phyloP scores from a whole-genome alignment of 2,329 filamentous ascomycete species.

The Albifimbria verrucaria region DNA sequence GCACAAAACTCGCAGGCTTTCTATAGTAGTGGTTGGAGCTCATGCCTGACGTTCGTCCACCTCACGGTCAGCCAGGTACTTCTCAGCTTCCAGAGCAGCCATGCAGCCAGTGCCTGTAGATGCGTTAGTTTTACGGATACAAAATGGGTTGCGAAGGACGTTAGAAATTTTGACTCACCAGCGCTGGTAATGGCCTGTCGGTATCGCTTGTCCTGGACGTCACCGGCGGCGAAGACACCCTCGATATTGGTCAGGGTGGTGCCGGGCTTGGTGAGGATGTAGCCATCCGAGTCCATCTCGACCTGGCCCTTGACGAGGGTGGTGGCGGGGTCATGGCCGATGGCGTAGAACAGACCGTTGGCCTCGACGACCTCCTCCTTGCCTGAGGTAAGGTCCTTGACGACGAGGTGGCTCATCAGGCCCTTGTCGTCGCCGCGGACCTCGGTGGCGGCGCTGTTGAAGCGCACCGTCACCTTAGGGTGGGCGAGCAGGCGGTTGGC shows the following conservation, averaged over 20 bases:
- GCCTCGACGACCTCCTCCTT: constrained; percentile 80
- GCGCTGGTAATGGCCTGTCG: constrained; percentile 97
- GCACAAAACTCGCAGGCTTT: neutral
- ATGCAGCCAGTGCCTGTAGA: constrained; percentile 81
- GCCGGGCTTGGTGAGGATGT: constrained; percentile 84
- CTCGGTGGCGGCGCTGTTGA: constrained; percentile 78
- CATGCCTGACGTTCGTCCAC: constrained; percentile 19
- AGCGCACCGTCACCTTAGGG: constrained; percentile 87
- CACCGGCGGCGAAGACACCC: constrained; percentile 93
- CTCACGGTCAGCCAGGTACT: constrained; percentile 79
- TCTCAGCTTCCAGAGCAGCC: constrained; percentile 93
- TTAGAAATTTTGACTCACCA: constrained; percentile 53
- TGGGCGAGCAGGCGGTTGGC: constrained; percentile 77
- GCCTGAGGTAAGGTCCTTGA: constrained; percentile 76
- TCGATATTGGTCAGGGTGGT: constrained; percentile 83
- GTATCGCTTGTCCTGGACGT: constrained; percentile 98
- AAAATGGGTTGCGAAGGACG: neutral
- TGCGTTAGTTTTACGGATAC: neutral
- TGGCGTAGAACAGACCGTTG: constrained; percentile 93
- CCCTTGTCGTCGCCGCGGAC: constrained; percentile 82
- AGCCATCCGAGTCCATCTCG: constrained; percentile 84
- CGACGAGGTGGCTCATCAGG: constrained; percentile 81
- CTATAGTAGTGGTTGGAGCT: constrained; percentile 5
- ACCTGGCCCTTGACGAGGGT: constrained; percentile 86
- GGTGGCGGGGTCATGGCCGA: constrained; percentile 94